Percentiles rank a stretch among this genome's conserved stretches.
These are phyloP conservation scores for Sporothrix luriei DNA, from an alignment of 2,329 filamentous ascomycete genomes.

Conservation along the genomic window DNA sequence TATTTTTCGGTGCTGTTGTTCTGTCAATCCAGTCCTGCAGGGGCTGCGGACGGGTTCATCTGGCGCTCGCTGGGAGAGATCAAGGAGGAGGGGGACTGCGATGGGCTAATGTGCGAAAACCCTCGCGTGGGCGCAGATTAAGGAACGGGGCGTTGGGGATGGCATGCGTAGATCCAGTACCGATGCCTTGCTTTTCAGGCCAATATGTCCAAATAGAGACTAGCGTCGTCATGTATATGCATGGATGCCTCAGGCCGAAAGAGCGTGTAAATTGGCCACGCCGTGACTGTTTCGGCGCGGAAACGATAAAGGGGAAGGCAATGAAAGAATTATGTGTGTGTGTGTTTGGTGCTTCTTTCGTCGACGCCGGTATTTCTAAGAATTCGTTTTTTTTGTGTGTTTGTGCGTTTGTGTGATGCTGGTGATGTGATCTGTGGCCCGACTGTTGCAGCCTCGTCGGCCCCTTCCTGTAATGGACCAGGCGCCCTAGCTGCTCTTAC, in stretches of 20 bases:
- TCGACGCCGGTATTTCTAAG: neutral
- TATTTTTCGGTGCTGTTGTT: neutral
- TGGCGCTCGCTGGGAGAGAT: neutral
- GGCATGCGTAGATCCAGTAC: constrained; percentile 38
- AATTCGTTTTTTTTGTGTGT: neutral
- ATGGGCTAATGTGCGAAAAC: constrained; percentile 32
- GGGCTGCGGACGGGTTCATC: neutral
- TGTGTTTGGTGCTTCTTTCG: neutral
- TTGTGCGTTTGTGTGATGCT: constrained; percentile 13
- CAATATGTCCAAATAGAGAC: constrained; percentile 25
- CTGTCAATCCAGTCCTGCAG: neutral
- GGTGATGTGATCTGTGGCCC: neutral
- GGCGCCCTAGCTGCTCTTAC: neutral
- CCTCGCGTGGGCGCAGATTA: constrained; percentile 34
- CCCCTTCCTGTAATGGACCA: neutral
- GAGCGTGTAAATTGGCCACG: constrained; percentile 16
- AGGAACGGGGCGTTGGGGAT: constrained; percentile 31
- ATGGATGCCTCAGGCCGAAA: constrained; percentile 35
- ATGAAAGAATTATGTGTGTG: neutral
- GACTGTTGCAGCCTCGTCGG: neutral
- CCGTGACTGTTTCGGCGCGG: constrained; percentile 26
- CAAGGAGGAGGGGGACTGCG: constrained; percentile 24
- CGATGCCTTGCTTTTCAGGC: constrained; percentile 35
- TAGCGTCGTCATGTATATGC: constrained; percentile 25
- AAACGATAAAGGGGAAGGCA: constrained; percentile 13